Conservation (phyloP, 1,284 basidiomycete species). For the Rhodotorula mucilaginosa region DNA sequence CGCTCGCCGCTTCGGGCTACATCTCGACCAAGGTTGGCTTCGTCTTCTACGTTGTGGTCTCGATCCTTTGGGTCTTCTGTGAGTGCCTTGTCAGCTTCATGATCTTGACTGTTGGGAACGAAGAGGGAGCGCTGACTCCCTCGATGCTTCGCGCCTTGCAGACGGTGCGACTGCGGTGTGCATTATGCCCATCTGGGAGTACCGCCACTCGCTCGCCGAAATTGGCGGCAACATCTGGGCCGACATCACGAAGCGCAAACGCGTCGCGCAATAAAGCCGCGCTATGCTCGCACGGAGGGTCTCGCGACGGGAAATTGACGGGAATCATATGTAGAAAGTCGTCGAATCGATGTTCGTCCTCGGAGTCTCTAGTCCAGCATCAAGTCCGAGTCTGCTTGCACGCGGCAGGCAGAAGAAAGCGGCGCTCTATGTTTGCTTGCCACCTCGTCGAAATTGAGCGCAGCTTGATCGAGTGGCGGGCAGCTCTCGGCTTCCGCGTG, state of each 20-base stretch:
- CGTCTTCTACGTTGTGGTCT: constrained; percentile 61
- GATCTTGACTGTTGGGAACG: too few species aligned
- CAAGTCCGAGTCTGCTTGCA: too few species aligned
- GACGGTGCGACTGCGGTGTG: constrained; percentile 30
- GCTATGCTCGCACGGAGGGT: too few species aligned
- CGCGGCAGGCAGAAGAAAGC: background rate
- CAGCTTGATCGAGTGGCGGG: background rate
- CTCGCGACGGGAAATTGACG: too few species aligned
- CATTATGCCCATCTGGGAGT: constrained; percentile 40
- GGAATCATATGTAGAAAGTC: too few species aligned
- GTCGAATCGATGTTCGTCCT: too few species aligned
- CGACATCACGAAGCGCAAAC: constrained; percentile 17
- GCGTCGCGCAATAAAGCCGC: background rate
- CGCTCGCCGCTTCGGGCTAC: constrained; percentile 74
- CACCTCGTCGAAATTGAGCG: background rate
- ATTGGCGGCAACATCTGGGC: constrained; percentile 20
- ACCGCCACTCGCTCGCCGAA: constrained; percentile 15
- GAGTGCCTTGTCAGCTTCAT: background rate
- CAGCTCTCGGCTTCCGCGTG: background rate
- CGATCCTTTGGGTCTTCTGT: constrained; percentile 41
- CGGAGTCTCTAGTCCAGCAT: too few species aligned
- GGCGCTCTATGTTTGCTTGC: background rate
- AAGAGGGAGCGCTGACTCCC: background rate
- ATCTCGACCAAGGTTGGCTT: constrained; percentile 68
- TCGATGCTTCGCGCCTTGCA: background rate